phyloP scores from a whole-genome alignment of 192 early-diverging fungal species.

The Coemansia sp. region DNA sequence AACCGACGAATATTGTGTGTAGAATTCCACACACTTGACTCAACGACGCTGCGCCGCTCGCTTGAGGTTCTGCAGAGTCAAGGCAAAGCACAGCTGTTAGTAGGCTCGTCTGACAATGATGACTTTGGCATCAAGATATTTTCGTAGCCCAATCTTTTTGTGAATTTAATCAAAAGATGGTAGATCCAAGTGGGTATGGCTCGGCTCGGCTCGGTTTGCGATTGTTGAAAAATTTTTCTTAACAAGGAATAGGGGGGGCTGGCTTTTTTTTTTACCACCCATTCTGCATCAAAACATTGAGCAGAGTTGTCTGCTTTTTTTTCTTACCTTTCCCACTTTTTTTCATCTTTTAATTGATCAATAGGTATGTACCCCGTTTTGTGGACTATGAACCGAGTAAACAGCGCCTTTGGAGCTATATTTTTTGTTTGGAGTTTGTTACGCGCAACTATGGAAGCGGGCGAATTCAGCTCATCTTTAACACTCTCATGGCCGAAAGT shows the following conservation, averaged over 20 bases:
- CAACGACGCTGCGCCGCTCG: conserved; percentile 66
- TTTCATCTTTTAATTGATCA: neutral
- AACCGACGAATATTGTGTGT: neutral
- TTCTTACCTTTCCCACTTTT: neutral
- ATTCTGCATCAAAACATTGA: conserved; percentile 3
- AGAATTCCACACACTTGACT: conserved; percentile 83
- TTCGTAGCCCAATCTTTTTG: too few relatives aligned
- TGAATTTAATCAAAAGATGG: neutral
- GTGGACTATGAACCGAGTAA: neutral
- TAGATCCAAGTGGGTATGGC: neutral
- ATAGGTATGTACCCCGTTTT: neutral
- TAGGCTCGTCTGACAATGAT: conserved; percentile 53
- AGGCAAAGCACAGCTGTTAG: conserved; percentile 82
- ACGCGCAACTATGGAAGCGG: neutral
- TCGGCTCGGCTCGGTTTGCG: conserved; percentile 11
- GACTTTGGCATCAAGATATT: conserved; percentile 91
- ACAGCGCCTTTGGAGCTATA: too few relatives aligned
- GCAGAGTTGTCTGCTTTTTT: neutral
- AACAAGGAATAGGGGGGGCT: neutral
- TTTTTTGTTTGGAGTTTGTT: neutral
- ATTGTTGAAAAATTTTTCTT: conserved; percentile 7
- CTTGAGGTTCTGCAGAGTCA: conserved; percentile 79
- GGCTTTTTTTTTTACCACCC: neutral
- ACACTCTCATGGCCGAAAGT: too few relatives aligned
- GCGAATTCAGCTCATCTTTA: neutral